Evolutionary conservation across 768 basidiomycete species (phyloP), one percentile per base, ranked within the genome.

Genomic region (Mycena amicta): DNA sequence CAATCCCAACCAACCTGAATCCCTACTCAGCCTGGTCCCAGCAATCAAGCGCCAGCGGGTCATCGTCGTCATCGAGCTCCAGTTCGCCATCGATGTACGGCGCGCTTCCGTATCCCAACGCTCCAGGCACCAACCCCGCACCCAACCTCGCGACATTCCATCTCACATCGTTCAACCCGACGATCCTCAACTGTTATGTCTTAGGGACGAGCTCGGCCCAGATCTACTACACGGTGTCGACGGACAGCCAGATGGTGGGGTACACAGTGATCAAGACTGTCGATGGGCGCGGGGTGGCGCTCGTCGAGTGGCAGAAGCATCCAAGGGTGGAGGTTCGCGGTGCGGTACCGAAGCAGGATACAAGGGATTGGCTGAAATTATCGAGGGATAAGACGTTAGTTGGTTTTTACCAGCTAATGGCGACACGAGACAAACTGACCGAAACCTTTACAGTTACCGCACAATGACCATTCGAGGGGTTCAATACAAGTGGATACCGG

Each of bases 51-150:
- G n/a, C n/a, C n/a, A n/a, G n/a, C n/a, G n/a, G n/a, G n/a, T n/a
- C n/a, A n/a, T n/a, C n/a, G n/a, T n/a, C n/a, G n/a, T n/a, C n/a
- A n/a, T 37, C 33, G 8, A 37, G 33, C 33, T 37, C 33, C 33
- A 18, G 33, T 20, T 43, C 85, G 47, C n/a, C n/a, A n/a, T 87
- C 87, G 47, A 71, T 87, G 56, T 84, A 82, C 64, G 87, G 87
- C 4, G 86, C 85, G 0, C 81, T 88, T 20, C 87, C 87, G 27
- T 85, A 83, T 63, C 78, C 83, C 0, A 53, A 71, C 23, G 56
- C 74, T 28, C 58, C 73, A 5, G 15, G 54, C 15, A 50, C 22
- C 49, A 50, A 53, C 23, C 66, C 73, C 5, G 31, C 72, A 23
- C 63, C 77, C 16, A 70, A 73, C 28, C 59, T 75, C 26, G 62